Percentiles rank a stretch among this genome's conserved stretches.
phyloP scores from a whole-genome alignment of 805 yeast species.

The Blastobotrys mokoenaii region DNA sequence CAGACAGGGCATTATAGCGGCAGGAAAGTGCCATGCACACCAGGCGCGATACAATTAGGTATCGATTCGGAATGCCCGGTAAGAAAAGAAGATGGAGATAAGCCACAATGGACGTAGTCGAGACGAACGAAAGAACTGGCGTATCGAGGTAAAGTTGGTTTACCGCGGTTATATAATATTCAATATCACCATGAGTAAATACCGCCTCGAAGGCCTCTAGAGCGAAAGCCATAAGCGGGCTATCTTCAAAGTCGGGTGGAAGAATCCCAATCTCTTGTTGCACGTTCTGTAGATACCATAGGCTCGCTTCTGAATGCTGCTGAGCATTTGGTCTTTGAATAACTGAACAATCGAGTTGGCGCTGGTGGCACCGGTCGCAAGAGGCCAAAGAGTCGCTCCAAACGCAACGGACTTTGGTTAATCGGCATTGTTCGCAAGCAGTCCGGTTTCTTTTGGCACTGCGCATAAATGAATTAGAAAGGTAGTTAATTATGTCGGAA shows the following conservation, averaged over 20 bases:
- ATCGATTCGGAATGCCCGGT: background rate
- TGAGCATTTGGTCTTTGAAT: background rate
- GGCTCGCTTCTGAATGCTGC: background rate
- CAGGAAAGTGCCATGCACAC: background rate
- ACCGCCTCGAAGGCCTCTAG: background rate
- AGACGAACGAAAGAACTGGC: background rate
- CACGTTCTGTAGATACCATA: background rate
- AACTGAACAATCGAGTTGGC: background rate
- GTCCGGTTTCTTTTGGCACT: too few relatives aligned
- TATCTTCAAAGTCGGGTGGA: background rate
- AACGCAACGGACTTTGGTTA: too few relatives aligned
- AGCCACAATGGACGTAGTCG: background rate
- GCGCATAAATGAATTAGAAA: too few relatives aligned
- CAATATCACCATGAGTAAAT: background rate
- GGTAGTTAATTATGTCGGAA: too few relatives aligned
- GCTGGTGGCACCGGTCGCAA: background rate
- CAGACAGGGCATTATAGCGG: background rate
- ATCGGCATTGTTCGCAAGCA: too few relatives aligned
- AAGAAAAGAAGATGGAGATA: background rate
- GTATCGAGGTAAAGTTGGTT: background rate
- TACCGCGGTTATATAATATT: background rate
- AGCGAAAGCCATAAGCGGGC: background rate
- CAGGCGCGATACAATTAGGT: background rate
- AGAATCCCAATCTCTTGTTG: background rate
- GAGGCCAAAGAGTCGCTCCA: too few relatives aligned